Conservation (phyloP, 2,329 filamentous ascomycete genomes). For the Graphiopsis chlorocephala region DNA sequence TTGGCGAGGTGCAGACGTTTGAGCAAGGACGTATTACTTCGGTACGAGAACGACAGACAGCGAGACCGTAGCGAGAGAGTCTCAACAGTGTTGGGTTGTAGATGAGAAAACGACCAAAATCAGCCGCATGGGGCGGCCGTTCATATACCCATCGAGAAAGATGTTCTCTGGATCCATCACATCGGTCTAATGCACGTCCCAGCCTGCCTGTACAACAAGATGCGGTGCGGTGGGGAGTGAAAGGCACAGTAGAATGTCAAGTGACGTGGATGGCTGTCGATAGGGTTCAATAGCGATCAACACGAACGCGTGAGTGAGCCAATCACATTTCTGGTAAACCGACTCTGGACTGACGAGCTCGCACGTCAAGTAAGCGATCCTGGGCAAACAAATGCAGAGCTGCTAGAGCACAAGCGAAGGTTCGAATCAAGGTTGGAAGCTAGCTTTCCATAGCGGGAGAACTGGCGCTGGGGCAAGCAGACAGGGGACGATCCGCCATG, state of each 20-base stretch:
- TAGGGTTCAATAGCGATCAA: slow-evolving; percentile 15
- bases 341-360: neutral
- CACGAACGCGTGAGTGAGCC: neutral
- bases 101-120: neutral
- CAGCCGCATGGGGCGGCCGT: slow-evolving; percentile 2
- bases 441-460: slow-evolving; percentile 4
- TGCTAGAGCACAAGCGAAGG: neutral
- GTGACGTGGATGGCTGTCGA: slow-evolving; percentile 13
- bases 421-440: slow-evolving; percentile 7
- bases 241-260: neutral
- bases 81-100: slow-evolving; percentile 4
- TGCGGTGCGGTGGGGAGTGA: slow-evolving; percentile 1
- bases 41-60: neutral
- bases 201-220: slow-evolving; percentile 12
- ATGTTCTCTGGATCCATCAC: neutral
- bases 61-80: slow-evolving; percentile 15
- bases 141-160: slow-evolving; percentile 6
- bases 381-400: neutral
- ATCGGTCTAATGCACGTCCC: slow-evolving; percentile 15
- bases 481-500: neutral
- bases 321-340: neutral
- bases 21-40: neutral
- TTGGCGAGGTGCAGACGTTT: neutral
- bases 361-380: slow-evolving; percentile 5
- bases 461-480: neutral